Evolutionary conservation across 176 grass and related monocot species (phyloP), one percentile per base, ranked within the genome.

Genomic region (Ampelocalamus luodianensis): DNA sequence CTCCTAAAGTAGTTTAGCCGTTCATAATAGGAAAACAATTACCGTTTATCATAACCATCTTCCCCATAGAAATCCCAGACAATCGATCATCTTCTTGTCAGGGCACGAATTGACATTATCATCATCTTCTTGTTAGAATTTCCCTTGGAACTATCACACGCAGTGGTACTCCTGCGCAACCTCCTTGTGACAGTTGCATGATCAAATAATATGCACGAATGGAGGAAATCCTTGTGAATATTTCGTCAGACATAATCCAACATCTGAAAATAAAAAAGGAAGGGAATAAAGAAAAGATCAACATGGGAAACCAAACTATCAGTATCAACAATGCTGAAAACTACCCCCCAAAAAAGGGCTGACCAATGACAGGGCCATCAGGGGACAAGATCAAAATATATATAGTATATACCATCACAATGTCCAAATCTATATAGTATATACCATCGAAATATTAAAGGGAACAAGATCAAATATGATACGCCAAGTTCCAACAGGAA

Each of bases 261-360:
- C 29, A 29, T 29, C 29, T 12, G 17, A 84, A 75, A 39, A 73
- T 24, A 15, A 36, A 63, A 70, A 74, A 83, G 20, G 20, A 37
- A 38, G 70, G n/a, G 49, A 2, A 55, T 74, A 40, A 49, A 65
- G 72, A 83, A 65, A 38, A 22, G 4, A 64, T 72, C 27, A 83
- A 83, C 70, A 62, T 64, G 58, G 8, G 56, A 74, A 59, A 74
- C 7, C 58, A 50, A 72, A 48, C 32, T 46, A 73, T 61, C 23
- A 72, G 24, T 61, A 48, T 49, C 79, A 67, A 68, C 78, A 72
- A n/a, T n/a, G n/a, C n/a, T n/a, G n/a, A n/a, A n/a, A n/a, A n/a
- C n/a, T n/a, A 81, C 7, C 26, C 55, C 13, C 13, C 46, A 60
- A 34, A 76, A 16, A 29, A 29, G 29, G 29, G 29, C 0, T 29